These are phyloP conservation scores for Vitis vinifera DNA, from an alignment of 164 flowering plant species.

Conservation along the genomic window ASM3070453v1 NC_081808.1:22564001-22564500, in stretches of 20 bases:
- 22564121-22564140: too few relatives aligned
- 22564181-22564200: slow-evolving; percentile 68
- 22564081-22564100: too few relatives aligned
- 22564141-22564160: too few relatives aligned
- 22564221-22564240: slow-evolving; percentile 52
- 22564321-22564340: slow-evolving; percentile 24
- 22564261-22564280: slow-evolving; percentile 75
- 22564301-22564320: slow-evolving; percentile 61
- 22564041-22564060: too few relatives aligned
- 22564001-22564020: too few relatives aligned
- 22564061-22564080: too few relatives aligned
- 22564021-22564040: too few relatives aligned
- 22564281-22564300: slow-evolving; percentile 60
- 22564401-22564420: not conserved
- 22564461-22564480: slow-evolving; percentile 37
- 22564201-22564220: slow-evolving; percentile 56
- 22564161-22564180: too few relatives aligned
- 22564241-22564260: slow-evolving; percentile 55
- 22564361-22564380: too few relatives aligned
- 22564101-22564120: too few relatives aligned
- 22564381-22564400: too few relatives aligned
- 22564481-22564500: slow-evolving; percentile 19
- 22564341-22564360: too few relatives aligned
- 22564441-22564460: slow-evolving; percentile 29
- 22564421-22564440: slow-evolving; percentile 11